Base-by-base conservation (phyloP, 306 rosid species). In the Corylus avellana region DNA sequence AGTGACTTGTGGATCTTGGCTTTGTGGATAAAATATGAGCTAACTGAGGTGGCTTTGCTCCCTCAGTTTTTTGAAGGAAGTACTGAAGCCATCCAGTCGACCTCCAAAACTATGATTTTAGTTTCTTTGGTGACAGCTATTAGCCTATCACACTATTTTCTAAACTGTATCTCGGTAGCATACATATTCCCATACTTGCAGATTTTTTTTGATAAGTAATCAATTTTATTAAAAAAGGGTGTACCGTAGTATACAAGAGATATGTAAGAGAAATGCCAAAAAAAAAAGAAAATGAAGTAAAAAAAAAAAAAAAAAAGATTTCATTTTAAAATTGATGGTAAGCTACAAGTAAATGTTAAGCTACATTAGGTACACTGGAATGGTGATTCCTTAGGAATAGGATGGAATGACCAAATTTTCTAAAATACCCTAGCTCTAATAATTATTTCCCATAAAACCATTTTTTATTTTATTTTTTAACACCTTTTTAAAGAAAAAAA, bases 21-120 rank as follows among this genome's bases (percentile, higher is more conserved):
- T 27, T 18, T 29, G 62, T 74, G 70, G 46, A 78, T 74, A 12
- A 47, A 54, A 75, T 44, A 46, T 68, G 75, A 62, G 62, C 18
- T 39, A 39, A 39, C 5, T 39, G 44, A 39, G 44, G 44, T 39
- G 44, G 44, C 44, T 39, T 4, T 39, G 44, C 44, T 39, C 44
- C 44, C 44, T 39, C 44, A 39, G 44, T 39, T 39, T 39, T 4
- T 39, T 39, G 44, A 39, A 39, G 44, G 44, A 4, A 39, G 44
- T 39, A 39, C 44, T 39, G 44, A 39, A 39, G 39, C 44, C 44
- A 39, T 39, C 44, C 44, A 39, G 44, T 5, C 44, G 4, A 39
- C 44, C 44, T 5, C 44, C 4, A 7, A 17, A 66, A 35, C 68
- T 13, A 53, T 11, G 12, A 68, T 16, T 66, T 74, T 63, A 39